Evolutionary conservation across 805 yeast species (phyloP).

Genomic region (Yamadazyma philogaea): DNA sequence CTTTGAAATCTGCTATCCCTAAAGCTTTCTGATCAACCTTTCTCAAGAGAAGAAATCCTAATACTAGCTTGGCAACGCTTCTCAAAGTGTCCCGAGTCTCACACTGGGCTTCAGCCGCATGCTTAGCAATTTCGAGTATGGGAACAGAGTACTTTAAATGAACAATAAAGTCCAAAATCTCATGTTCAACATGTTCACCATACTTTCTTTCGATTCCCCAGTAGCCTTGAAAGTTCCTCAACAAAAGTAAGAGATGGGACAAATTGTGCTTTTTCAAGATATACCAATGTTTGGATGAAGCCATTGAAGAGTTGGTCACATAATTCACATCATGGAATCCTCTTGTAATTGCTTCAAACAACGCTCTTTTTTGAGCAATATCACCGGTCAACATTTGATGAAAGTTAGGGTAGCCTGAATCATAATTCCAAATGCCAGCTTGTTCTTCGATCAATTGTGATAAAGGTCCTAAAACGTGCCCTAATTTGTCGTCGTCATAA

Average conservation of each 20-base stretch:
- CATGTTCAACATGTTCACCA: conserved; percentile 68
- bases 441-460: conserved; percentile 40
- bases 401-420: conserved; percentile 31
- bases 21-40: conserved; percentile 21
- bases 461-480: conserved; percentile 47
- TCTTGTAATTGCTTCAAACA: conserved; percentile 27
- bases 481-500: conserved; percentile 37
- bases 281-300: neutral
- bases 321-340: conserved; percentile 31
- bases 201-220: conserved; percentile 54
- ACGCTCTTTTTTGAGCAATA: conserved; percentile 19
- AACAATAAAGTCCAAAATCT: conserved; percentile 47
- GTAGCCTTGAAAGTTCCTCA: conserved; percentile 56
- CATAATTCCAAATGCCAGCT: conserved; percentile 35
- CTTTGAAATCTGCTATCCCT: conserved; percentile 37
- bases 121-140: conserved; percentile 39
- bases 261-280: conserved; percentile 34
- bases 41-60: conserved; percentile 28
- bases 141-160: conserved; percentile 50
- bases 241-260: conserved; percentile 41
- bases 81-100: conserved; percentile 17
- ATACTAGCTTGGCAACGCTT: conserved; percentile 30
- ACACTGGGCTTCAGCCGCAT: conserved; percentile 23
- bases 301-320: neutral
- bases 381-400: conserved; percentile 16